Percentiles rank a stretch among this genome's conserved stretches.
These are phyloP conservation scores for Orbilia ellipsospora DNA, from an alignment of 2,329 filamentous ascomycete species.

Conservation along the genomic window DNA sequence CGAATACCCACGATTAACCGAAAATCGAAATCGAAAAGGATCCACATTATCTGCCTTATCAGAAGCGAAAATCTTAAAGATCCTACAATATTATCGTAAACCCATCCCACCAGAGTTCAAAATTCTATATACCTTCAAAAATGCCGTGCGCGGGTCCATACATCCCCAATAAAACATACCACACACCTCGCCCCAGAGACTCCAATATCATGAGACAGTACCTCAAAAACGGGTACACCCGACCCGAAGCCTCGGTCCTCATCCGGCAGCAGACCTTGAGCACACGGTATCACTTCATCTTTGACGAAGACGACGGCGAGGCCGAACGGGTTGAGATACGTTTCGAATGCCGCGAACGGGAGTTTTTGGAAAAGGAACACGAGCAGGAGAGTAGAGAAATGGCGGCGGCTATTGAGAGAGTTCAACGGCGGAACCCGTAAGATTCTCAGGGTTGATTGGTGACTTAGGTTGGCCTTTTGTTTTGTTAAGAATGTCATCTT, in stretches of 20 bases:
- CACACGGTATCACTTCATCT: slow-evolving; percentile 7
- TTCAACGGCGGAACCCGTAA: neutral
- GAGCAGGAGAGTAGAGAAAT: slow-evolving; percentile 1
- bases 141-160: slow-evolving; percentile 39
- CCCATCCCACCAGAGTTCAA: too few species aligned
- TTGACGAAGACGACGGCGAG: slow-evolving; percentile 5
- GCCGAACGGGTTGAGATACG: neutral
- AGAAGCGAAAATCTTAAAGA: too few species aligned
- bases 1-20: too few species aligned
- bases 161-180: slow-evolving; percentile 12
- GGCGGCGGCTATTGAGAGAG: neutral
- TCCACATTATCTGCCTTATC: too few species aligned
- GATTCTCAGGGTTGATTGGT: too few species aligned
- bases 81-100: too few species aligned
- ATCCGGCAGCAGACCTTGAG: slow-evolving; percentile 10
- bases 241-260: slow-evolving; percentile 8
- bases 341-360: slow-evolving; percentile 11
- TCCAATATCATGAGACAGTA: slow-evolving; percentile 7
- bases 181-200: slow-evolving; percentile 7
- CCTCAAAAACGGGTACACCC: slow-evolving; percentile 7
- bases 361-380: neutral
- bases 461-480: too few species aligned
- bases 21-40: too few species aligned
- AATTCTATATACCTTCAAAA: neutral
- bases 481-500: too few species aligned